phyloP scores from a whole-genome alignment of 768 basidiomycete genomes.

The Xanthoconium stramineum region DNA sequence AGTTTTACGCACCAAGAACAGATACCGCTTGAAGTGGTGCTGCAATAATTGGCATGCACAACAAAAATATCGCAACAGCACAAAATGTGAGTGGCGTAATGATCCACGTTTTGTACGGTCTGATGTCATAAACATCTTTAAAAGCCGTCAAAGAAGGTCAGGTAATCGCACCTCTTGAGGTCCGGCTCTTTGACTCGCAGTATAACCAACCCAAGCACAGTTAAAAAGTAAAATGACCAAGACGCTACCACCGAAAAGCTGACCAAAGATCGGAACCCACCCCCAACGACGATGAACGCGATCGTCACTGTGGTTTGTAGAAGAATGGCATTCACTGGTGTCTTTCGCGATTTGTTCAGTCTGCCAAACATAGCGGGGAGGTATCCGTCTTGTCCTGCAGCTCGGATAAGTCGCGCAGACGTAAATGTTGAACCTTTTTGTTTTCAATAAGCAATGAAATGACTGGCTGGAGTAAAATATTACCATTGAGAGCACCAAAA shows the following conservation, averaged over 20 bases:
- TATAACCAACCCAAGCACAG: constrained; percentile 84
- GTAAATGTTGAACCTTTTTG: constrained; percentile 65
- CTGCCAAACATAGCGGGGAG: constrained; percentile 82
- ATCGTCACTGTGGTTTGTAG: constrained; percentile 75
- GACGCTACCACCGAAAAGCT: constrained; percentile 87
- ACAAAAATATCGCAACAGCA: constrained; percentile 54
- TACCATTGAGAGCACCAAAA: constrained; percentile 91
- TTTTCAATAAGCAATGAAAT: constrained; percentile 4
- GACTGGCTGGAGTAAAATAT: constrained; percentile 6
- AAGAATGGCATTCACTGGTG: constrained; percentile 85
- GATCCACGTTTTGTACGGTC: constrained; percentile 93
- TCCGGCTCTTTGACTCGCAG: constrained; percentile 88
- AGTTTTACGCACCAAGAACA: constrained; percentile 63
- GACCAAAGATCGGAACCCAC: constrained; percentile 83
- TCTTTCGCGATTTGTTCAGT: constrained; percentile 69
- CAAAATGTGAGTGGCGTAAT: constrained; percentile 89
- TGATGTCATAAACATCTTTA: constrained; percentile 24
- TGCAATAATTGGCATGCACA: constrained; percentile 93
- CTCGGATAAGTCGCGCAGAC: constrained; percentile 80
- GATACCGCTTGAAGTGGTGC: constrained; percentile 86
- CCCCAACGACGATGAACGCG: constrained; percentile 78
- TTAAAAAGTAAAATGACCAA: constrained; percentile 86
- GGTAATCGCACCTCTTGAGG: constrained; percentile 60
- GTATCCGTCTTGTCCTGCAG: constrained; percentile 84
- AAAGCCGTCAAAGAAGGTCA: neutral